Evolutionary conservation across 768 basidiomycete genomes (phyloP), one percentile per base, ranked within the genome.

Genomic region (Collybia sordida): DNA sequence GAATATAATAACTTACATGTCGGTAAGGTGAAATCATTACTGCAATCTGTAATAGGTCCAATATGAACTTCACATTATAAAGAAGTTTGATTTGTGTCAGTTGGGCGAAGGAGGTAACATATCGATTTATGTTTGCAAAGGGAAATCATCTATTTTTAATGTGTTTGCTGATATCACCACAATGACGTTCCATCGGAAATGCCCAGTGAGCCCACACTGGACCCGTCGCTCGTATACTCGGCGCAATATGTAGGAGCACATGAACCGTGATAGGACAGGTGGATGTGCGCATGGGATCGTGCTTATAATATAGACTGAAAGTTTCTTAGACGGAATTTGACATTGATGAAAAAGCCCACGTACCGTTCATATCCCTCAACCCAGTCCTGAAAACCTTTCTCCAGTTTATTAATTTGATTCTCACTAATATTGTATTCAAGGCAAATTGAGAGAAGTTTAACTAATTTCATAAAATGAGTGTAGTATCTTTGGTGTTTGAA

Each of bases 201-300:
- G 70, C 64, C 74, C 70, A 73, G 42, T 65, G 69, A 1, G 56
- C 55, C 67, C 72, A 73, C 3, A 72, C 67, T 6, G 69, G 73
- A 0, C 73, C 72, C 18, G 50, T 3, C 6, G 44, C 51, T 37
- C 60, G 42, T 25, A 75, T 74, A 9, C 59, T 52, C 37, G 66
- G 57, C 5, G 66, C 68, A 52, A 72, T 60, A 45, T 74, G 72
- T 15, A 73, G 64, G 8, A 73, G 59, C 1, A 59, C 65, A 45
- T 72, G 70, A 8, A 72, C 55, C 0, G 69, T 67, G 0, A 71
- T 34, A 0, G 62, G 58, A 43, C 72, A 73, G 0, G 59, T 43
- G 3, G 64, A 49, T 0, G 72, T 39, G 1, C 62, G 53, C 1
- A 41, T 9, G 0, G 59, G 55, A 19, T 58, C 19, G 15, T 54